Conservation (phyloP, 2,329 filamentous ascomycete genomes). For the Botrytis fabae region DNA sequence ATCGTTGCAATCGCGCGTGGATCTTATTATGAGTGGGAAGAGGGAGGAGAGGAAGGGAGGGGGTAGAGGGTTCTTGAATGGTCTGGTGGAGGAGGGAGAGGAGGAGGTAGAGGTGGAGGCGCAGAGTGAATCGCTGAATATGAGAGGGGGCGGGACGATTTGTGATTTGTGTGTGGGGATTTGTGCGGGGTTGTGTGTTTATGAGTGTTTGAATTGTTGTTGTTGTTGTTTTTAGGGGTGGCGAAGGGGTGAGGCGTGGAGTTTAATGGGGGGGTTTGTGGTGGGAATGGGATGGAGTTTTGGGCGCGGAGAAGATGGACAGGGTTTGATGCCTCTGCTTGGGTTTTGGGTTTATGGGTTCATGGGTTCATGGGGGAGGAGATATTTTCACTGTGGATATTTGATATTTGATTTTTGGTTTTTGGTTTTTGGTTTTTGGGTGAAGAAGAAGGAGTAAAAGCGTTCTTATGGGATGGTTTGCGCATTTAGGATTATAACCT, state of each 20-base stretch:
- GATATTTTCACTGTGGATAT: neutral
- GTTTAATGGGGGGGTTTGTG: neutral
- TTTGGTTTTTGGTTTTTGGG: neutral
- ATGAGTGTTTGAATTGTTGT: slow-evolving; percentile 14
- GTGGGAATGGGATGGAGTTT: neutral
- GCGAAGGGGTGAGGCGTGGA: too few species aligned
- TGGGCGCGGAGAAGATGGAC: neutral
- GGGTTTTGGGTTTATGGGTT: neutral
- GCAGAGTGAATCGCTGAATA: too few species aligned
- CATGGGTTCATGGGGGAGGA: neutral
- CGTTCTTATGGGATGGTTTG: neutral
- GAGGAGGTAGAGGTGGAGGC: neutral
- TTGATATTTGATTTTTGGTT: neutral
- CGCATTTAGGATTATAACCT: neutral
- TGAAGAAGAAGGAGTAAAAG: neutral
- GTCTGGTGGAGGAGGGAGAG: neutral
- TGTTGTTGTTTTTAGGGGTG: neutral
- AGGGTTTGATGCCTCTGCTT: neutral
- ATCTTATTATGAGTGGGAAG: neutral
- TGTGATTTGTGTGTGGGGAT: slow-evolving; percentile 14
- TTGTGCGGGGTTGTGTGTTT: slow-evolving; percentile 3
- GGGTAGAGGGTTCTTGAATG: neutral
- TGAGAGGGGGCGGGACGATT: neutral
- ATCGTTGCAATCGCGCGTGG: neutral
- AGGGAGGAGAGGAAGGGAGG: neutral